Base-by-base conservation (phyloP, 306 rosid species). In the Quercus wislizeni region DNA sequence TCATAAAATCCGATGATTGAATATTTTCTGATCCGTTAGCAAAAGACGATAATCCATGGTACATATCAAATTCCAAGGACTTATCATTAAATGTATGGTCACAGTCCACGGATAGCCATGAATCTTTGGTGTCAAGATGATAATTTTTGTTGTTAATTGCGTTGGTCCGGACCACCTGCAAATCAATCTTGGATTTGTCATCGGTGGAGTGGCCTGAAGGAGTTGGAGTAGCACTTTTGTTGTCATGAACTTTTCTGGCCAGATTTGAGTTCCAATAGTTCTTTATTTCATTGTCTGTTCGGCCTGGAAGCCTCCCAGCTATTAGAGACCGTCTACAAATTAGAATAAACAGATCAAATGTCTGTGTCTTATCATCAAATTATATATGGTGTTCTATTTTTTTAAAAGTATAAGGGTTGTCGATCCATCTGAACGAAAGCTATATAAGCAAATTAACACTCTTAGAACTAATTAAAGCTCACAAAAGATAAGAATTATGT, bases 211-310 rank as follows among this genome's bases (percentile, higher is more conserved):
- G 25, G 76, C 31, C 20, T 57, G 67, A 75, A 27, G 38, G 74
- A 52, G 67, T 54, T 21, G 76, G 30, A 67, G 23, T 11, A 11
- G 6, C 33, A 17, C 33, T 20, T 19, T 73, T 77, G 31, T 57
- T 18, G 0, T 75, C 72, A 57, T 76, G 76, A 17, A 83, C 71
- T 38, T 65, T 88, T 52, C 81, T 85, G 0, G 86, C 83, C 51
- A 88, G 56, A 74, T 81, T 76, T 2, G 88, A 85, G 75, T 88
- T 88, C 91, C 91, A 88, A 9, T 88, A 88, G n/a, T 88, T 88
- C 70, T 88, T 88, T 11, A 88, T 88, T 88, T 88, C 91, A 86
- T 88, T 88, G 89, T 88, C 91, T 83, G 91, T 88, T 88, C 91
- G 84, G 59, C 91, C 91, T 20, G 91, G 89, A 27, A 88, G 86